phyloP scores from a whole-genome alignment of 495 filamentous ascomycete species.

The Clohesyomyces aquaticus region DNA sequence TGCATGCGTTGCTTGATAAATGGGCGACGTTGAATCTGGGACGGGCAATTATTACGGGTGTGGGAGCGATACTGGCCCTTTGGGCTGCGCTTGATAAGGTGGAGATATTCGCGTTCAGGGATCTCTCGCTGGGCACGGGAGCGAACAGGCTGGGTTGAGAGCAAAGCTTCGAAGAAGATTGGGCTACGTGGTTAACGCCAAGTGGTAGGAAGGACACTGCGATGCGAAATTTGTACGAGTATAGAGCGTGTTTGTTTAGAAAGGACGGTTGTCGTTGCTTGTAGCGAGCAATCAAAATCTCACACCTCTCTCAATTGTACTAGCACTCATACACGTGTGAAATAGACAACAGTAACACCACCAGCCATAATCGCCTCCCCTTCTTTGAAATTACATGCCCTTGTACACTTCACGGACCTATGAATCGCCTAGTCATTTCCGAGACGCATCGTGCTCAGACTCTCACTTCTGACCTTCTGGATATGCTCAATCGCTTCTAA shows the following conservation, averaged over 20 bases:
- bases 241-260: neutral
- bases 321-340: neutral
- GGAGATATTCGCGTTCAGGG: constrained; percentile 26
- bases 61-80: constrained; percentile 33
- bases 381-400: neutral
- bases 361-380: neutral
- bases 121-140: constrained; percentile 29
- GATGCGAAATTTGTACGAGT: neutral
- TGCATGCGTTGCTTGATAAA: constrained; percentile 55
- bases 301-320: too few species aligned
- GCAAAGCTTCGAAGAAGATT: neutral
- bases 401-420: neutral
- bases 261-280: too few species aligned
- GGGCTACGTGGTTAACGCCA: too few species aligned
- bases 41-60: constrained; percentile 42
- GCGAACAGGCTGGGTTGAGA: constrained; percentile 40
- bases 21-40: constrained; percentile 61
- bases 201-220: too few species aligned
- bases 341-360: neutral
- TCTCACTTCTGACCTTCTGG: constrained; percentile 27
- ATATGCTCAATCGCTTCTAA: constrained; percentile 36
- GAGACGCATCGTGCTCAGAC: constrained; percentile 22
- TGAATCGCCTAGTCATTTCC: constrained; percentile 11
- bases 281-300: too few species aligned
- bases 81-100: constrained; percentile 42